Base-by-base conservation (phyloP, 345 rosid genomes). In the Odontarrhena argentea region DNA sequence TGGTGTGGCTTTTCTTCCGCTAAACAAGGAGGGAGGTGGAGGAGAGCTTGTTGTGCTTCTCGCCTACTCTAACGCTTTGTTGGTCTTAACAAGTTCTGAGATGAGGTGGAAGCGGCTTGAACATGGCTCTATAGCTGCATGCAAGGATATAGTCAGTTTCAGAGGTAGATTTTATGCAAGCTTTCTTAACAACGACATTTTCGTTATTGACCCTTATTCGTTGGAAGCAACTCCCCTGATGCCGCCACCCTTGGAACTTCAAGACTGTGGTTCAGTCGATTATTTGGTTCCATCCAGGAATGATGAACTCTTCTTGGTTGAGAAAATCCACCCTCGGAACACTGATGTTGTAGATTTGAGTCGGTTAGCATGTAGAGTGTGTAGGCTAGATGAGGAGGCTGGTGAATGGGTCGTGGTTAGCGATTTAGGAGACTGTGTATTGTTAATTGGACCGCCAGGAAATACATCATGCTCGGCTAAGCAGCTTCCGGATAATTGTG, bases 281-380 rank as follows among this genome's bases (percentile, higher is more conserved):
- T 18, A 49, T 59, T 44, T 69, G 1, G 26, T 69, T 51, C 52
- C 59, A 50, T 49, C 8, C 3, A 36, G 73, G 0, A 5, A 59
- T 50, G 73, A 59, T 22, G 59, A 59, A 26, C 59, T 68, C 18
- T 68, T 68, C 26, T 3, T 68, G 44, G 59, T 43, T 43, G 61
- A 65, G 55, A 5, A 36, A 53, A 18, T 22, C 43, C 11, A 30
- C n/a, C 5, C 7, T 57, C 52, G 14, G 15, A 1, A 10, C 7
- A 8, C 36, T 38, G 25, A 3, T 25, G 25, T 6, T 0, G 0
- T 52, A 0, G 0, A 41, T 40, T 52, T 40, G 1, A 3, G 6
- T 1, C 13, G 8, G 41, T 53, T 65, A 1, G 9, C 18, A 5
- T 32, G 36, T 32, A 32, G 36, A 32, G 36, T 32, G 36, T 3